Conservation (phyloP, 179 eudicot species). For the Beta corolliflora region DNA sequence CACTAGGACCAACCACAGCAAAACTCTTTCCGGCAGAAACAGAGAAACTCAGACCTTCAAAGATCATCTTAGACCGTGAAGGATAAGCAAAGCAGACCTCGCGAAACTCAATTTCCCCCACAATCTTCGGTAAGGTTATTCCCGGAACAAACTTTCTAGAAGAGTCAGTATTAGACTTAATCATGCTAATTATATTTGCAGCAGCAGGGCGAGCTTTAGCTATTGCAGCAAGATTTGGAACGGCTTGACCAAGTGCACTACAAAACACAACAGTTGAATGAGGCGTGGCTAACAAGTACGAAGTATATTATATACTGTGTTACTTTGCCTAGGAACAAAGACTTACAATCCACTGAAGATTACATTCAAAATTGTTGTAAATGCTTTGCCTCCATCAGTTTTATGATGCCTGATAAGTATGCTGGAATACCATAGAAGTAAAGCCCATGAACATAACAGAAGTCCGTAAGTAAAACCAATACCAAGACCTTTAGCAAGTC, state of each 20-base stretch:
- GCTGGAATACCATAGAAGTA: conserved; percentile 73
- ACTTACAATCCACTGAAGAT: conserved; percentile 74
- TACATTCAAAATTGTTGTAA: conserved; percentile 61
- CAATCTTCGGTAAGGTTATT: conserved; percentile 33
- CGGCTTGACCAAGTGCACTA: conserved; percentile 83
- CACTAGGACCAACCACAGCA: conserved; percentile 78
- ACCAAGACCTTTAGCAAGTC: conserved; percentile 65
- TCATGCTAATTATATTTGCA: conserved; percentile 48
- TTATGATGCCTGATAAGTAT: conserved; percentile 48
- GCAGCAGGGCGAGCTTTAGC: conserved; percentile 66
- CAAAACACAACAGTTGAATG: conserved; percentile 9
- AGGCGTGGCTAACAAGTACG: not conserved
- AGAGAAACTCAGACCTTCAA: conserved; percentile 51
- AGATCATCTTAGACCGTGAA: conserved; percentile 54
- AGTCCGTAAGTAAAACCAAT: conserved; percentile 62
- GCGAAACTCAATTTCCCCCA: conserved; percentile 53
- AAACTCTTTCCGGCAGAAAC: conserved; percentile 57
- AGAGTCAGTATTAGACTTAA: conserved; percentile 34
- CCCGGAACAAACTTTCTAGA: conserved; percentile 35
- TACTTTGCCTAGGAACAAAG: not conserved
- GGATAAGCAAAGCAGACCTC: conserved; percentile 63
- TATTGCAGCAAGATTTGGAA: conserved; percentile 66
- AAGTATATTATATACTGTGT: not conserved
- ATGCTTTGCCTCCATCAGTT: conserved; percentile 69
- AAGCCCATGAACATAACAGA: conserved; percentile 62